Percentiles rank a stretch among this genome's conserved stretches.
Conservation (phyloP, 371 early-diverging fungal species). For the Lichtheimia ramosa region DNA sequence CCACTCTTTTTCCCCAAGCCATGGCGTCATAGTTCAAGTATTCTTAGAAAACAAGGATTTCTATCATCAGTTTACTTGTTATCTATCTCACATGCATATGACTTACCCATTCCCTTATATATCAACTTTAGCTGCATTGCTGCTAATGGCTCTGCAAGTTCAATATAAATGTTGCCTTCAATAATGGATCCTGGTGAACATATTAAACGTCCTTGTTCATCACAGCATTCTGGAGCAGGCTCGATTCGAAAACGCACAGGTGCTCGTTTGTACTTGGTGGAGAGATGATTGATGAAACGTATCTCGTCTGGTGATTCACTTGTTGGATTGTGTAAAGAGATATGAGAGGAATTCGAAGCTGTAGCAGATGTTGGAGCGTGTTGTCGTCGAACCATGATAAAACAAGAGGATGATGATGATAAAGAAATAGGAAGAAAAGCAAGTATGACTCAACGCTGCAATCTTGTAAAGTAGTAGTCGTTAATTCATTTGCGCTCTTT, state of each 20-base stretch:
- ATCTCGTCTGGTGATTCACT: slow-evolving; percentile 3
- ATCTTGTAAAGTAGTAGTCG: too few relatives aligned
- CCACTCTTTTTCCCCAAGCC: slow-evolving; percentile 16
- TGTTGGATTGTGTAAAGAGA: neutral
- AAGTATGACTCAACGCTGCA: too few relatives aligned
- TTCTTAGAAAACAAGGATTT: slow-evolving; percentile 14
- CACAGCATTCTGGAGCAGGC: slow-evolving; percentile 7
- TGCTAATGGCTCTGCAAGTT: slow-evolving; percentile 25
- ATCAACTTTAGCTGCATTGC: slow-evolving; percentile 35
- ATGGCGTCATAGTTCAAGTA: slow-evolving; percentile 24
- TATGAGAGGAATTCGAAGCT: neutral
- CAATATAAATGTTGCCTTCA: slow-evolving; percentile 29
- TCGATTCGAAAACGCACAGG: slow-evolving; percentile 18
- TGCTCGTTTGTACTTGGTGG: slow-evolving; percentile 8
- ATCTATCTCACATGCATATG: neutral
- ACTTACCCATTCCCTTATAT: slow-evolving; percentile 36
- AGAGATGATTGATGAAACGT: slow-evolving; percentile 6
- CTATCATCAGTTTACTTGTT: neutral
- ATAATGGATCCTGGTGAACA: slow-evolving; percentile 37
- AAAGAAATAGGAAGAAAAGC: neutral
- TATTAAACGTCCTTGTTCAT: slow-evolving; percentile 10
- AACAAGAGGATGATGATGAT: neutral
- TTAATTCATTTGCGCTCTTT: neutral
- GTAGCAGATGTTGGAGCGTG: neutral
- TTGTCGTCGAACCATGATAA: neutral